A percentile compares a stretch with the other conserved stretches of the same genome.
Evolutionary conservation across 2,329 filamentous ascomycete genomes (phyloP).

Genomic region (Cladobotryum protrusum): DNA sequence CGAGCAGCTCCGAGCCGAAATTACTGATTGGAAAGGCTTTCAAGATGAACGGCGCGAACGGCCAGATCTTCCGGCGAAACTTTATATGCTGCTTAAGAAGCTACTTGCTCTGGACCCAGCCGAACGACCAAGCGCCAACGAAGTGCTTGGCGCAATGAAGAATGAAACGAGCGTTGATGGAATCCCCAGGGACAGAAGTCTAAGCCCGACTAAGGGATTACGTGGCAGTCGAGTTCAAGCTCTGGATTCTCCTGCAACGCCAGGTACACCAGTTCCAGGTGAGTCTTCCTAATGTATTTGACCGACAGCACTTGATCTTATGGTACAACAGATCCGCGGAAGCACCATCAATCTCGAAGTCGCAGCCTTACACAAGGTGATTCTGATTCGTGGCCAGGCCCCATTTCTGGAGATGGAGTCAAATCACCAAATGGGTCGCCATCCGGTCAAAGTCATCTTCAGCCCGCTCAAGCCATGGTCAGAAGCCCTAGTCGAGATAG

Average conservation of each 20-base stretch:
- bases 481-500: constrained; percentile 6
- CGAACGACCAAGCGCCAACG: constrained; percentile 75
- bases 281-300: constrained; percentile 12
- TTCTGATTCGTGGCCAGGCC: background rate
- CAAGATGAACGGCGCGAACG: constrained; percentile 68
- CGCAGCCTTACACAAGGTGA: constrained; percentile 5
- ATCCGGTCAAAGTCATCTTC: background rate
- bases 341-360: constrained; percentile 17
- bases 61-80: constrained; percentile 74
- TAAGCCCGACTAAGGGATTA: constrained; percentile 35
- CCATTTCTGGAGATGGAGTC: background rate
- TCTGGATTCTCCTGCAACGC: constrained; percentile 47
- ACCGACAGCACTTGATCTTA: constrained; percentile 25
- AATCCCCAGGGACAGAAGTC: constrained; percentile 27
- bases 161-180: constrained; percentile 51
- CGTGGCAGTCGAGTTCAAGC: constrained; percentile 46
- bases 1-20: constrained; percentile 77
- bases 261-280: constrained; percentile 45
- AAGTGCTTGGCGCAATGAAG: constrained; percentile 74
- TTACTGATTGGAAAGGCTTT: constrained; percentile 81
- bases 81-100: constrained; percentile 78
- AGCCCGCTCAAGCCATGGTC: constrained; percentile 7
- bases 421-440: background rate
- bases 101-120: constrained; percentile 71
- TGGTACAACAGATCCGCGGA: constrained; percentile 22